Evolutionary conservation across 768 basidiomycete genomes (phyloP), one percentile per base, ranked within the genome.

Genomic region (Scleroderma bovista): DNA sequence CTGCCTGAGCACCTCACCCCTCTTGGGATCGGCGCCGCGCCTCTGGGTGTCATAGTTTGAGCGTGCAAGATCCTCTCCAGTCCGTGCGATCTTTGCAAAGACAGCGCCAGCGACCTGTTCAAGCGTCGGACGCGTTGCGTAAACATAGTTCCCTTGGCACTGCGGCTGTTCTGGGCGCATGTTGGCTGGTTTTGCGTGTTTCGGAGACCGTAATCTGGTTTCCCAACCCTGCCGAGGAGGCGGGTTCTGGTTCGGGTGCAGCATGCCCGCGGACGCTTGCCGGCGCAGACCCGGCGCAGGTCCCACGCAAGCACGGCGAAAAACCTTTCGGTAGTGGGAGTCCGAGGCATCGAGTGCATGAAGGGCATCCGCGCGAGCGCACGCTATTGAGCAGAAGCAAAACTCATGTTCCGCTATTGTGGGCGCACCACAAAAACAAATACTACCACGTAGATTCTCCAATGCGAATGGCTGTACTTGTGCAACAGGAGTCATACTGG

Each of bases 301-400:
- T 1, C 54, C 55, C 22, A 38, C 13, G 26, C 55, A 50, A 26
- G 60, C 66, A 1, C n/a, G 37, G 10, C 50, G 58, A 15, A 61
- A 48, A 23, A 52, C 51, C 0, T 53, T 45, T 32, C 65, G 66
- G 44, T 66, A 66, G 24, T 66, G 66, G 36, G 53, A 58, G 17
- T 60, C 36, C 5, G 52, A 45, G 13, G 47, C 48, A 2, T 43
- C 56, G 20, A 68, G 60, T 3, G 64, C 58, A 22, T 57, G 56
- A 16, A 67, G 54, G 22, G 67, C 45, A 22, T 68, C 66, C 15
- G 16, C 33, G 19, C 58, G 64, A 9, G 65, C 67, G 11, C 67
- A 68, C 0, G 48, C 2, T 2, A 50, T 51, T 17, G 66, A 66
- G 34, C 65, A 66, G 41, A 54, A 68, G 51, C 52, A 66, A 39